Conservation (phyloP, 108 stramenopile genomes). For the Pseudonitzschia multistriata region DNA sequence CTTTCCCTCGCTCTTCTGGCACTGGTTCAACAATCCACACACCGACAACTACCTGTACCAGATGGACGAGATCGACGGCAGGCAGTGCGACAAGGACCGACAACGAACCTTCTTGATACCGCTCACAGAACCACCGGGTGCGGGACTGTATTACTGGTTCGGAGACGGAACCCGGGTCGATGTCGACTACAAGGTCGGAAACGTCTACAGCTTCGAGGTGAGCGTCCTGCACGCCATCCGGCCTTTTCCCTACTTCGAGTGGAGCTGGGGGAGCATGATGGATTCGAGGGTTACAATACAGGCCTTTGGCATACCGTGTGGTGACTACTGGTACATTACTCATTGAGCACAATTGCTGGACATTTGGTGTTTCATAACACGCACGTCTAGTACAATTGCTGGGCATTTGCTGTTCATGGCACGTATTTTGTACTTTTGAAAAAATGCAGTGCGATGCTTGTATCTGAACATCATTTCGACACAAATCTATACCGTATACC, state of each 20-base stretch:
- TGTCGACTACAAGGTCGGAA: slow-evolving; percentile 10
- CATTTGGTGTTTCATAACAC: not conserved
- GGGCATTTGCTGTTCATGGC: too few relatives aligned
- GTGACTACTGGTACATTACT: slow-evolving; percentile 13
- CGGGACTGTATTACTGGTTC: slow-evolving; percentile 11
- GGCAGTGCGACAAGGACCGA: not conserved
- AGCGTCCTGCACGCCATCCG: slow-evolving; percentile 10
- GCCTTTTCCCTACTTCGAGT: slow-evolving; percentile 11
- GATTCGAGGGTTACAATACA: slow-evolving; percentile 9
- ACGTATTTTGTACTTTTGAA: too few relatives aligned
- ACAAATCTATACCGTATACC: too few relatives aligned
- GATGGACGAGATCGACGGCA: slow-evolving; percentile 14
- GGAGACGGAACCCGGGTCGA: not conserved
- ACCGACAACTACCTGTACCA: slow-evolving; percentile 14
- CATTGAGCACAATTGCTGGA: not conserved
- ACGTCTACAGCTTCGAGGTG: slow-evolving; percentile 10
- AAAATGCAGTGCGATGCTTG: too few relatives aligned
- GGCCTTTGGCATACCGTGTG: slow-evolving; percentile 12
- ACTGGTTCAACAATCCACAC: slow-evolving; percentile 15
- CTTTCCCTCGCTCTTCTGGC: slow-evolving; percentile 12
- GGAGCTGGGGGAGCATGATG: slow-evolving; percentile 12
- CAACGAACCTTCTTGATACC: slow-evolving; percentile 13
- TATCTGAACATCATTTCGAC: too few relatives aligned
- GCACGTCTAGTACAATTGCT: too few relatives aligned
- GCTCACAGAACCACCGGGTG: slow-evolving; percentile 10